Percentiles rank a stretch among this genome's conserved stretches.
Conservation (phyloP, 2,329 filamentous ascomycete species). For the Phaeosphaeria sp. region DNA sequence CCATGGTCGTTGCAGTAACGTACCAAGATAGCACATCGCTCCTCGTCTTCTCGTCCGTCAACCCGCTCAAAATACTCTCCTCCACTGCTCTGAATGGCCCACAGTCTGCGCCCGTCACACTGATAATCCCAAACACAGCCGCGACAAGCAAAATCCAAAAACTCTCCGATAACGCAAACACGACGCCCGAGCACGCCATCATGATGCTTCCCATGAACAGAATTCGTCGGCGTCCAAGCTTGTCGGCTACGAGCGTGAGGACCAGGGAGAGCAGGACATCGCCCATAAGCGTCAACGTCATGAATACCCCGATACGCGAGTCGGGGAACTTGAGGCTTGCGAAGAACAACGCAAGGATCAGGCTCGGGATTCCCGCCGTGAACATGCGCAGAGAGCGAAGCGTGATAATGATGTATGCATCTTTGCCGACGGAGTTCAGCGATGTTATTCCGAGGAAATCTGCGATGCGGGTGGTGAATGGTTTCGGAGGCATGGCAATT, state of each 20-base stretch:
- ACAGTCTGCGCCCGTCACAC: constrained; percentile 43
- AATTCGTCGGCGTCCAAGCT: constrained; percentile 43
- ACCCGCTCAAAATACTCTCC: constrained; percentile 44
- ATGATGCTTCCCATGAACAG: constrained; percentile 44
- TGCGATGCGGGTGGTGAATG: constrained; percentile 26
- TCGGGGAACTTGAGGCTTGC: constrained; percentile 44
- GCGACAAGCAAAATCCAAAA: constrained; percentile 48
- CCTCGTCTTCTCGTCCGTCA: constrained; percentile 44
- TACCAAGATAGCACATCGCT: constrained; percentile 50
- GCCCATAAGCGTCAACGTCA: constrained; percentile 50
- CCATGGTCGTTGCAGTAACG: constrained; percentile 45
- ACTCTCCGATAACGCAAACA: constrained; percentile 45
- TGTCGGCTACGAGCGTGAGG: constrained; percentile 49
- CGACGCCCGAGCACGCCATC: constrained; percentile 46
- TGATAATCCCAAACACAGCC: constrained; percentile 49
- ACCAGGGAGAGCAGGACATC: constrained; percentile 46
- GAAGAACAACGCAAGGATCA: constrained; percentile 50
- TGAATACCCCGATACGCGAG: constrained; percentile 47
- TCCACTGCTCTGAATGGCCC: constrained; percentile 46
- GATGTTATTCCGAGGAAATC: constrained; percentile 41
- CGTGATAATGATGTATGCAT: constrained; percentile 53
- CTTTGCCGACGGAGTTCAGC: constrained; percentile 39
- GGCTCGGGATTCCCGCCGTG: constrained; percentile 43
- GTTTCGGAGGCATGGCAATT: background rate
- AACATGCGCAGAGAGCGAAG: constrained; percentile 45